A percentile compares a stretch with the other conserved stretches of the same genome.
phyloP scores from a whole-genome alignment of 2,329 filamentous ascomycete species.

The Paraphaeosphaeria sporulosa region DNA sequence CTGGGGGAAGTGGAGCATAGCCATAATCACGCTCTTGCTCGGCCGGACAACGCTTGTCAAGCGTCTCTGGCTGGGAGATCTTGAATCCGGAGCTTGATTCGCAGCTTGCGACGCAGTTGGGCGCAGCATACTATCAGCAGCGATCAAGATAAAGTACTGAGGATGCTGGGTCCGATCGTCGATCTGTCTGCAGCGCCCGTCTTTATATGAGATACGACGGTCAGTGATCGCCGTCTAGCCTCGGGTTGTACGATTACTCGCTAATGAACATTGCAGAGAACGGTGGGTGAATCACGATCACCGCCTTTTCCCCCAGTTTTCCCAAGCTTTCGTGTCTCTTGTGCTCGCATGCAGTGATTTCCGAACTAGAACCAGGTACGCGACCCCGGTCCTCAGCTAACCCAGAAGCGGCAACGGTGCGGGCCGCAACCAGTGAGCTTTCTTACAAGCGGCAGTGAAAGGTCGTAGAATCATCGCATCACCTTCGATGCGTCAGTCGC shows the following conservation, averaged over 20 bases:
- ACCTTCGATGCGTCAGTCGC: not conserved
- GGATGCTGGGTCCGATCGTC: not conserved
- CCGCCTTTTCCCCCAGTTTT: slow-evolving; percentile 3
- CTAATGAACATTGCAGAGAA: not conserved
- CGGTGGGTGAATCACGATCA: not conserved
- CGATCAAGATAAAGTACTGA: not conserved
- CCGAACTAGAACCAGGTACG: not conserved
- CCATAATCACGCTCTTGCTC: not conserved
- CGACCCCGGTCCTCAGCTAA: not conserved
- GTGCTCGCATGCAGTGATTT: too few relatives aligned
- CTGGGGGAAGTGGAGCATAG: not conserved
- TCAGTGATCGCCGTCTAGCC: slow-evolving; percentile 2
- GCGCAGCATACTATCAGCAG: not conserved
- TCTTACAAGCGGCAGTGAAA: not conserved
- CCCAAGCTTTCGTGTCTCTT: not conserved
- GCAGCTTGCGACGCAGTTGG: not conserved
- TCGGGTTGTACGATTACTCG: slow-evolving; percentile 2
- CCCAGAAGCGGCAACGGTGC: not conserved
- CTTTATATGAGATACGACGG: not conserved
- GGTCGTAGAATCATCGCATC: not conserved
- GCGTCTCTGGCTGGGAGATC: not conserved
- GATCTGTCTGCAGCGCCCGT: not conserved
- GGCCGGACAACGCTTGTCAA: slow-evolving; percentile 1
- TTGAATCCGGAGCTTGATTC: not conserved
- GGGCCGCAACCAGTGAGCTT: not conserved